Evolutionary conservation across 495 filamentous ascomycete species (phyloP).

Genomic region (Xylaria grammica): DNA sequence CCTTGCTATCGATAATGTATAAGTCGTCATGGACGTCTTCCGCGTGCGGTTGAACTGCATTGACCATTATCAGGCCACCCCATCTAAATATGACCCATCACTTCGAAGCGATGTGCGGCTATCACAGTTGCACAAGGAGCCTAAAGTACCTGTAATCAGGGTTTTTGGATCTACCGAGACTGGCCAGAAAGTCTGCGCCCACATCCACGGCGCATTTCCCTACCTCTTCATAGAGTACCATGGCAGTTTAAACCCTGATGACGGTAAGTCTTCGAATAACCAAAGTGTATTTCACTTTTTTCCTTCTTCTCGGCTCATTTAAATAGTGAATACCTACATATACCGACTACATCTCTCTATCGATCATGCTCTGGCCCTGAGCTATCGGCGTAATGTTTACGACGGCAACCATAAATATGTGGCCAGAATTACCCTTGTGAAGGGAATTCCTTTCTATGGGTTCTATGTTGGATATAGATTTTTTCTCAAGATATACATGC

Average conservation of each 20-base stretch:
- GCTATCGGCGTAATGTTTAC: conserved; percentile 75
- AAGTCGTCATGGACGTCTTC: conserved; percentile 65
- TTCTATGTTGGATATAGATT: conserved; percentile 90
- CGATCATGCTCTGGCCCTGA: conserved; percentile 81
- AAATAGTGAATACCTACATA: conserved; percentile 71
- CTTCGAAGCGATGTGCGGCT: conserved; percentile 63
- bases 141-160: conserved; percentile 84
- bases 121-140: conserved; percentile 59
- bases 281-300: background rate
- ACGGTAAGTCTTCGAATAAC: conserved; percentile 56
- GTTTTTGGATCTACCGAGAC: conserved; percentile 94
- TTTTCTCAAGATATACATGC: conserved; percentile 92
- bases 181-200: conserved; percentile 94
- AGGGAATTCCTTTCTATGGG: conserved; percentile 94
- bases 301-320: background rate
- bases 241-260: conserved; percentile 66
- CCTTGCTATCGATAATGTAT: conserved; percentile 25
- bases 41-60: conserved; percentile 92
- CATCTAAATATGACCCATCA: conserved; percentile 81
- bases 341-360: conserved; percentile 76
- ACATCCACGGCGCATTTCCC: conserved; percentile 94
- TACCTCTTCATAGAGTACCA: conserved; percentile 92
- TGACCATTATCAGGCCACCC: conserved; percentile 84
- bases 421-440: conserved; percentile 87
- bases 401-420: conserved; percentile 75